Conservation (phyloP, 2,329 filamentous ascomycete genomes). For the Byssothecium circinans region DNA sequence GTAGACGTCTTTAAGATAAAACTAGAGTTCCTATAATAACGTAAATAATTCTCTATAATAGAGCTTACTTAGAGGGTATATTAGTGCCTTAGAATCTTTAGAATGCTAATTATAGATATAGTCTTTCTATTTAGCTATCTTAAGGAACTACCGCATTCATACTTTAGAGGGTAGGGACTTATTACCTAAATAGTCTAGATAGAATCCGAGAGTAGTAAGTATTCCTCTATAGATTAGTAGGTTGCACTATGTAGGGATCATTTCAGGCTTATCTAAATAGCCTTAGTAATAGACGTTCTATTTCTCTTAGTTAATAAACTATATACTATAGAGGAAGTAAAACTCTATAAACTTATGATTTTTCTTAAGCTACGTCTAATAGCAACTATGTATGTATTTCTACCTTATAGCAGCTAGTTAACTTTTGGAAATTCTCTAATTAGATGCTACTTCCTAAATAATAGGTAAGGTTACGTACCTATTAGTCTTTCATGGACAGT, state of each 20-base stretch:
- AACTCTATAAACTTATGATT: slow-evolving; percentile 10
- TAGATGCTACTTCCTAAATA: slow-evolving; percentile 5
- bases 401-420: slow-evolving; percentile 5
- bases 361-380: slow-evolving; percentile 10
- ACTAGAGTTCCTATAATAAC: slow-evolving; percentile 10
- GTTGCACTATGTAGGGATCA: slow-evolving; percentile 5
- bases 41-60: slow-evolving; percentile 13
- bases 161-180: slow-evolving; percentile 10
- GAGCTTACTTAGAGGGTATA: slow-evolving; percentile 12
- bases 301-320: slow-evolving; percentile 7
- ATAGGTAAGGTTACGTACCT: slow-evolving; percentile 9
- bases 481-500: slow-evolving; percentile 7
- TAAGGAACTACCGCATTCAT: slow-evolving; percentile 5
- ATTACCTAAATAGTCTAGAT: slow-evolving; percentile 10
- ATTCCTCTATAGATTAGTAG: slow-evolving; percentile 11
- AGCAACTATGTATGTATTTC: slow-evolving; percentile 11
- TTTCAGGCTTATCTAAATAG: slow-evolving; percentile 14
- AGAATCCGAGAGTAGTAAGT: slow-evolving; percentile 10
- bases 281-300: slow-evolving; percentile 11
- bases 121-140: slow-evolving; percentile 12
- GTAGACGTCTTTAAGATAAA: slow-evolving; percentile 12
- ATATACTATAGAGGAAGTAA: slow-evolving; percentile 10
- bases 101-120: slow-evolving; percentile 13
- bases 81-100: slow-evolving; percentile 12
- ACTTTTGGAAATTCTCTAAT: slow-evolving; percentile 12